Evolutionary conservation across 2,329 filamentous ascomycete species (phyloP), one percentile per base, ranked within the genome.

Genomic region (Colletotrichum agaves): DNA sequence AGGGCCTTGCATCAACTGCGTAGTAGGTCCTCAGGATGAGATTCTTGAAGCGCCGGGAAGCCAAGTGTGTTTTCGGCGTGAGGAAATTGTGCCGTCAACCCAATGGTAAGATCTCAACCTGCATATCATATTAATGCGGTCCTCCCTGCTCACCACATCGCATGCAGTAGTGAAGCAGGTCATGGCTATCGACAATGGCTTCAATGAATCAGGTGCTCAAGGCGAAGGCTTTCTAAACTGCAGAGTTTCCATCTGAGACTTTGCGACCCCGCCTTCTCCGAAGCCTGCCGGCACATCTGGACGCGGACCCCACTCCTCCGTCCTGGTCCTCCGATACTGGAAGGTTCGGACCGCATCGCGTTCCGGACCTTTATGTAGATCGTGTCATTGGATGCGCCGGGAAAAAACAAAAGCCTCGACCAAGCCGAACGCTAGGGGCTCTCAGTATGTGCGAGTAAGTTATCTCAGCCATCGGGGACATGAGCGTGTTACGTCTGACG

Each of bases 311-410:
- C 35, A 55, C 39, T 19, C 47, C 47, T 21, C 33, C 35, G 53
- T 33, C 53, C 8, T 13, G 23, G 15, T 37, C 17, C 21, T 23
- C 41, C 5, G 17, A 57, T 8, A 5, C 44, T 33, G 21, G 35
- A 19, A 58, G 43, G 50, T 13, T 49, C 31, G 41, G 41, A 8
- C 58, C 41, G 33, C 23, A 62, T 21, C 52, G 61, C 5, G 58
- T 75, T 6, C 74, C 74, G 33, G 72, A 72, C n/a, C 67, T 76
- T 6, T 73, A 73, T 47, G 69, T 76, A 2, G 75, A 76, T 44
- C 72, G 72, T 17, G 63, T 77, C 17, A 64, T 76, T 10, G 58
- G 49, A 12, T 31, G 49, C n/a, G 70, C 71, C 23, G 4, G 1
- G 63, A 64, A 13, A 69, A 71, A 37, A 59, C 69, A 7, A 68